Conservation (phyloP, 148 eudicot species). For the Fagopyrum tataricum region DNA sequence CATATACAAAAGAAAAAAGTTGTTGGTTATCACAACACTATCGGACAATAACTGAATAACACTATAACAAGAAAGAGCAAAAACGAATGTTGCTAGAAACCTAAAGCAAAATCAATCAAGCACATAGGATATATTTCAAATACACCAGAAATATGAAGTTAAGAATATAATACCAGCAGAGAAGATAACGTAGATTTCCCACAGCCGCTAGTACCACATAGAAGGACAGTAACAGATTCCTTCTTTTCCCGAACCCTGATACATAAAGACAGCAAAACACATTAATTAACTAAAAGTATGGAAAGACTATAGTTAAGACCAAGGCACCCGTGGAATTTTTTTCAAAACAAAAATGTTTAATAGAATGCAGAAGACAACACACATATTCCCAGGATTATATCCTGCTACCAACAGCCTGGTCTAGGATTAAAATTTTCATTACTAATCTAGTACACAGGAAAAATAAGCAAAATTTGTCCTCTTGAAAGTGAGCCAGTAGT, state of each 20-base stretch:
- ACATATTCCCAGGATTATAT: not conserved
- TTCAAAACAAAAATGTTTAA: not conserved
- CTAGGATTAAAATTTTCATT: too few species aligned
- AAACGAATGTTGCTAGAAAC: not conserved
- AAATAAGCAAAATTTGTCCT: not conserved
- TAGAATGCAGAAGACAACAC: not conserved
- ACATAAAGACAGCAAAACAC: not conserved
- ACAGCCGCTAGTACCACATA: slow-evolving; percentile 97
- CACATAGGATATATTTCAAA: not conserved
- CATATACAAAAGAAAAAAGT: not conserved
- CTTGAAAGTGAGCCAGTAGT: not conserved
- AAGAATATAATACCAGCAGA: slow-evolving; percentile 47
- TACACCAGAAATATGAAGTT: not conserved
- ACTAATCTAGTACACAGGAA: not conserved
- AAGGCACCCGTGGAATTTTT: not conserved
- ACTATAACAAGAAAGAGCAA: not conserved
- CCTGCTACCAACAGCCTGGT: too few species aligned
- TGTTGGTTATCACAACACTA: not conserved
- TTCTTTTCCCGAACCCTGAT: slow-evolving; percentile 81
- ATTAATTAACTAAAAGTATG: not conserved
- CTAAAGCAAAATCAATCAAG: not conserved
- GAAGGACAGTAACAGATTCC: slow-evolving; percentile 75
- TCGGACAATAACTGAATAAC: not conserved
- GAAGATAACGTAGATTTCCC: slow-evolving; percentile 95
- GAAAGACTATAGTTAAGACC: not conserved